Conservation (phyloP, 169 alveolate species). For the Eimeria praecox region DNA sequence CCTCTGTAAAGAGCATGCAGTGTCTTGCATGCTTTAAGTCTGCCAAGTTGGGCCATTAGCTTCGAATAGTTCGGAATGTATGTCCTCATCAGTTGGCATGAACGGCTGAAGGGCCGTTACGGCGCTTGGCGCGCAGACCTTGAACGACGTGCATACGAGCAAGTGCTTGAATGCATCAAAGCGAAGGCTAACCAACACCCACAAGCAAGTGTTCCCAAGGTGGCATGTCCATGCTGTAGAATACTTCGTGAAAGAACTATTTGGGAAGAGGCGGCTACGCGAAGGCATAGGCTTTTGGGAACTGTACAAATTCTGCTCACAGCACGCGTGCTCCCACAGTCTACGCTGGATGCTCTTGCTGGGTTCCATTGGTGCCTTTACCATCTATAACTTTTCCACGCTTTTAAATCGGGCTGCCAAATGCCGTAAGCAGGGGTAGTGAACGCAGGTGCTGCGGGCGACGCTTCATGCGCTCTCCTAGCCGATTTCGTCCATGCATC, state of each 20-base stretch:
- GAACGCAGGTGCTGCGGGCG: neutral
- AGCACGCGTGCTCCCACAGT: too few species aligned
- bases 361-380: too few species aligned
- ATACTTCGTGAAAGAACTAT: neutral
- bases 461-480: too few species aligned
- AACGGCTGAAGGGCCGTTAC: neutral
- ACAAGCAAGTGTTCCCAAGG: neutral
- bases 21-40: neutral
- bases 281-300: neutral
- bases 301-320: too few species aligned
- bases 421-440: too few species aligned
- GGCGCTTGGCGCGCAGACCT: neutral
- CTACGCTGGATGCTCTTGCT: too few species aligned
- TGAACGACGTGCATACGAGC: neutral
- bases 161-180: neutral
- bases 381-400: too few species aligned
- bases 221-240: neutral
- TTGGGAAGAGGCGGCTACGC: neutral
- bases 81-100: neutral
- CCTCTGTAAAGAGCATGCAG: neutral
- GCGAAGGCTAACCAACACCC: neutral
- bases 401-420: too few species aligned
- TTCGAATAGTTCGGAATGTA: too few species aligned
- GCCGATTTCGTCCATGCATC: too few species aligned
- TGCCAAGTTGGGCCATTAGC: neutral